phyloP scores from a whole-genome alignment of 75 land plant species.

The Cunninghamia lanceolata region DNA sequence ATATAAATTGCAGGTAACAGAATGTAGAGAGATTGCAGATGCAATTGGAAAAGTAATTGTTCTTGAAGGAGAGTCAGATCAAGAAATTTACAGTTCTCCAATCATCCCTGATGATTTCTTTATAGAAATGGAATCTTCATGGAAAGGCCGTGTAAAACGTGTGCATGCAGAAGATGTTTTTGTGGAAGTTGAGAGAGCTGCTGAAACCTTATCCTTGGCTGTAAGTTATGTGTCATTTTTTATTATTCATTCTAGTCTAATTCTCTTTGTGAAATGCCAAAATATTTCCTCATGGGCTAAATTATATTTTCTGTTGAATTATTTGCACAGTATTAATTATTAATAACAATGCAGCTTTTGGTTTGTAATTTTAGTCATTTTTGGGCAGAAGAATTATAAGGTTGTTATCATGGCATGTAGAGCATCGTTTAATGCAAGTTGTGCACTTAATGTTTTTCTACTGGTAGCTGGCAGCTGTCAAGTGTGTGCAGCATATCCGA shows the following conservation, averaged over 20 bases:
- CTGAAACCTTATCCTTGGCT: slow-evolving; percentile 50
- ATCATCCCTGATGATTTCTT: slow-evolving; percentile 78
- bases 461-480: not conserved
- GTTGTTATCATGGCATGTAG: not conserved
- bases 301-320: not conserved
- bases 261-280: not conserved
- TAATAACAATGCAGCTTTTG: not conserved
- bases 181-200: slow-evolving; percentile 68
- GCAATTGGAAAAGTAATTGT: slow-evolving; percentile 56
- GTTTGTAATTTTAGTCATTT: not conserved
- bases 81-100: slow-evolving; percentile 35
- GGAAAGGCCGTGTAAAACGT: slow-evolving; percentile 87
- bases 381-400: not conserved
- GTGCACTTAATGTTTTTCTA: not conserved
- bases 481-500: not conserved
- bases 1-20: slow-evolving; percentile 40
- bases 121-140: slow-evolving; percentile 77
- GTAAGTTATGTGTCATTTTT: slow-evolving; percentile 26
- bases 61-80: slow-evolving; percentile 58
- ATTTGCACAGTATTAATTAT: not conserved
- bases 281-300: not conserved
- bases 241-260: not conserved
- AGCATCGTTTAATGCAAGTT: not conserved
- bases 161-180: slow-evolving; percentile 59
- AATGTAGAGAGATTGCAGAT: slow-evolving; percentile 47